phyloP scores from a whole-genome alignment of 495 filamentous ascomycete genomes.

The Aspergillus biplanus region DNA sequence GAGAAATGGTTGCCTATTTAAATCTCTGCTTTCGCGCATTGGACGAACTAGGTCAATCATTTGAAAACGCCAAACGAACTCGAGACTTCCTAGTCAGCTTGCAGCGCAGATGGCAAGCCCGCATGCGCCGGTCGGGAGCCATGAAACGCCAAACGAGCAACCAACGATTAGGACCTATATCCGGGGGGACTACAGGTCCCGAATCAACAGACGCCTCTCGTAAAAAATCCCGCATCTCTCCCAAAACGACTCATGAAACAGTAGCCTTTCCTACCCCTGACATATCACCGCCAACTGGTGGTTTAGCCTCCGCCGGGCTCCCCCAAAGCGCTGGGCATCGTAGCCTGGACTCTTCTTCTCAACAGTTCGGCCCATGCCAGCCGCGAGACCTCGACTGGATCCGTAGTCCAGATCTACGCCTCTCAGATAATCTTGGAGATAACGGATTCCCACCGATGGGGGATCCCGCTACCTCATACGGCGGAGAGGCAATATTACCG shows the following conservation, averaged over 20 bases:
- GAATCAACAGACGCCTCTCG: conserved; percentile 11
- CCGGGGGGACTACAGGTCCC: conserved; percentile 3
- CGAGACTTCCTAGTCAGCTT: conserved; percentile 49
- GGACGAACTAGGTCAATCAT: conserved; percentile 50
- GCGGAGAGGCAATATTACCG: conserved; percentile 33
- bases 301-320: conserved; percentile 16
- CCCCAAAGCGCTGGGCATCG: conserved; percentile 5
- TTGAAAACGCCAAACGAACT: conserved; percentile 51
- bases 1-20: conserved; percentile 49
- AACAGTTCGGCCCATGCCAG: conserved; percentile 23
- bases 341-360: conserved; percentile 13
- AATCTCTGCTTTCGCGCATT: conserved; percentile 54
- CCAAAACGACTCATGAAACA: conserved; percentile 6
- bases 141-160: conserved; percentile 42
- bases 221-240: conserved; percentile 36
- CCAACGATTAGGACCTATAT: conserved; percentile 15
- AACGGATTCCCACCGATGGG: conserved; percentile 20
- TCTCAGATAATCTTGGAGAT: conserved; percentile 32
- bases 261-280: conserved; percentile 3
- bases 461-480: conserved; percentile 24
- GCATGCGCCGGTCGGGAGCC: conserved; percentile 46
- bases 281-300: not conserved
- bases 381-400: conserved; percentile 42
- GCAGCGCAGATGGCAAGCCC: conserved; percentile 51
- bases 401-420: conserved; percentile 33